Conservation (phyloP, 192 early-diverging fungal species). For the Coemansia sp. region DNA sequence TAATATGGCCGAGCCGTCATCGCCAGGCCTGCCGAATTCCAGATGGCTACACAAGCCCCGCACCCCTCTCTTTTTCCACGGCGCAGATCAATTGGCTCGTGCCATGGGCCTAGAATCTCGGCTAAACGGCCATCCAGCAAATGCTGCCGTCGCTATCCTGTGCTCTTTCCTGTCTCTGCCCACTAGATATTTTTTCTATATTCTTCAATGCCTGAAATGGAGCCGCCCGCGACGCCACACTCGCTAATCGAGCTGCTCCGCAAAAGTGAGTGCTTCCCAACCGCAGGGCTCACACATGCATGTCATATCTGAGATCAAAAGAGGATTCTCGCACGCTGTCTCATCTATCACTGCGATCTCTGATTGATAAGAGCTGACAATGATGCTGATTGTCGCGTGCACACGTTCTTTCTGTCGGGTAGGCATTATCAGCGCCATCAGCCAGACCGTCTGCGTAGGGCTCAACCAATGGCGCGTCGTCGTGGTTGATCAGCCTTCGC, state of each 20-base stretch:
- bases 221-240: not conserved
- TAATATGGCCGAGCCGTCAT: not conserved
- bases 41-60: not conserved
- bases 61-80: not conserved
- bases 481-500: slow-evolving; percentile 47
- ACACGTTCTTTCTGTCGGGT: not conserved
- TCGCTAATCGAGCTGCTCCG: slow-evolving; percentile 44
- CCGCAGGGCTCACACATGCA: not conserved
- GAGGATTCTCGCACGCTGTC: not conserved
- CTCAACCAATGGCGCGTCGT: slow-evolving; percentile 51
- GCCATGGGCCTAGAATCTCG: not conserved
- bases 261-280: slow-evolving; percentile 22
- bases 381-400: not conserved
- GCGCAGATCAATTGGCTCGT: not conserved
- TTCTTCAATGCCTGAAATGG: not conserved
- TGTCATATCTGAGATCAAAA: not conserved
- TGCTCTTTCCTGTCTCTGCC: not conserved
- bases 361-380: not conserved
- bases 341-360: not conserved
- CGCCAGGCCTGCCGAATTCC: not conserved
- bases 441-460: slow-evolving; percentile 18
- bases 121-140: not conserved
- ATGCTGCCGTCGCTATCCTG: not conserved
- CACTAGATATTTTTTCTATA: not conserved
- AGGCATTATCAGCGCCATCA: slow-evolving; percentile 48